Evolutionary conservation across 2,329 filamentous ascomycete species (phyloP), one percentile per base, ranked within the genome.

Genomic region (Sordariomycetes sp.): DNA sequence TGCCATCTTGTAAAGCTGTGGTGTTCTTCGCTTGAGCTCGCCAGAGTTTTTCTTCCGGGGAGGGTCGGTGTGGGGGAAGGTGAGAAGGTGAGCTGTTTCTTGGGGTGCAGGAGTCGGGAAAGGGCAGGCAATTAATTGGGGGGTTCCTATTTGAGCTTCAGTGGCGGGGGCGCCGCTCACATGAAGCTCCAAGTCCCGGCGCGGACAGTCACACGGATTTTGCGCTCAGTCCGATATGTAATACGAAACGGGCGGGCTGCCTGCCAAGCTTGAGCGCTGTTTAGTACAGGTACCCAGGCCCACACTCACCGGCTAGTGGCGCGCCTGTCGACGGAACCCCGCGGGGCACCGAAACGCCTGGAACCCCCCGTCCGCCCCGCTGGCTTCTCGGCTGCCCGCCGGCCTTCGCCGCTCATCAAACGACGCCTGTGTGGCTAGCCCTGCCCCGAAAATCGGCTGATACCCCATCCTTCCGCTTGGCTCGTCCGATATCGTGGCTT

Each of bases 1-100:
- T 25, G 61, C 54, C 57, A 59, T 59, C 12, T 28, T 54, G 24
- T 16, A 40, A 14, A n/a, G 25, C n/a, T 54, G 50, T 54, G 10
- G 12, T 58, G 12, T 53, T 16, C 43, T 8, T 52, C 11, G 12
- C 12, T 16, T n/a, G 22, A 50, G 20, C 22, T 50, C 22, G 22
- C 22, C 20, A 4, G 10, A n/a, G 6, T n/a, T 22, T 7, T 7
- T 50, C 7, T 11, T 11, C 11, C 22, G 46, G 20, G 20, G 20
- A 24, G 12, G 20, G 22, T 22, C 46, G 46, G 8, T 50, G 12
- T 24, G 24, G 28, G 51, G 51, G 25, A 53, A 53, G 14, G 52
- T n/a, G 16, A 37, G 8, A 32, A 28, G 24, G 14, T 32, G 24
- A 53, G 51, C 16, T 53, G 51, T 43, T 43, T 43, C 14, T 43